Percentiles rank a stretch among this genome's conserved stretches.
These are phyloP conservation scores for Phytophthora podocarpi DNA, from an alignment of 352 stramenopile species.

Conservation along the genomic window DNA sequence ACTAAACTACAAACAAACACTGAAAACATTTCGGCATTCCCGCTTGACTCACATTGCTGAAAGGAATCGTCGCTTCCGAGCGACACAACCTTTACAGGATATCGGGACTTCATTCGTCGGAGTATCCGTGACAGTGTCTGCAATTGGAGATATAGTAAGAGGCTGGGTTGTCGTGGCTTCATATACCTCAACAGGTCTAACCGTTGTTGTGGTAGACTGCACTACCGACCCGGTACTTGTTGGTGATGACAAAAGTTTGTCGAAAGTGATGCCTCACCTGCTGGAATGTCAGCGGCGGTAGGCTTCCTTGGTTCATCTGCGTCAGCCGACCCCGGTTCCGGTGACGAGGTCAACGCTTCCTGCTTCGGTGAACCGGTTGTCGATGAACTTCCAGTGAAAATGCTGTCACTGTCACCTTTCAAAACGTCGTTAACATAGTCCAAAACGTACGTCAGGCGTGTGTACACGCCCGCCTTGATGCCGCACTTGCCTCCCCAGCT, in stretches of 20 bases:
- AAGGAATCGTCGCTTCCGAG: neutral
- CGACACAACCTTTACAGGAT: slow-evolving; percentile 2
- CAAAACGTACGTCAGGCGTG: slow-evolving; percentile 51
- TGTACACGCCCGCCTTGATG: slow-evolving; percentile 55
- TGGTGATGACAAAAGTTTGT: neutral
- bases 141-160: neutral
- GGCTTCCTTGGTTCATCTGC: slow-evolving; percentile 4
- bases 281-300: neutral
- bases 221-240: neutral
- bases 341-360: neutral
- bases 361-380: neutral
- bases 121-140: neutral
- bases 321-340: neutral
- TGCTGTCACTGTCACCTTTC: slow-evolving; percentile 18
- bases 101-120: neutral
- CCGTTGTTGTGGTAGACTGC: neutral
- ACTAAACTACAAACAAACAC: too few species aligned
- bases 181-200: neutral
- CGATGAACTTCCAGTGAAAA: slow-evolving; percentile 20
- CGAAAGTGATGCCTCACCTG: neutral
- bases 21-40: neutral
- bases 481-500: slow-evolving; percentile 65
- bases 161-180: too few species aligned
- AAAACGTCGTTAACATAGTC: slow-evolving; percentile 49
- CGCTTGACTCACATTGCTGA: too few species aligned